Conservation (phyloP, 805 yeast species). For the Saccharomycopsis oosterbeekiorum region DNA sequence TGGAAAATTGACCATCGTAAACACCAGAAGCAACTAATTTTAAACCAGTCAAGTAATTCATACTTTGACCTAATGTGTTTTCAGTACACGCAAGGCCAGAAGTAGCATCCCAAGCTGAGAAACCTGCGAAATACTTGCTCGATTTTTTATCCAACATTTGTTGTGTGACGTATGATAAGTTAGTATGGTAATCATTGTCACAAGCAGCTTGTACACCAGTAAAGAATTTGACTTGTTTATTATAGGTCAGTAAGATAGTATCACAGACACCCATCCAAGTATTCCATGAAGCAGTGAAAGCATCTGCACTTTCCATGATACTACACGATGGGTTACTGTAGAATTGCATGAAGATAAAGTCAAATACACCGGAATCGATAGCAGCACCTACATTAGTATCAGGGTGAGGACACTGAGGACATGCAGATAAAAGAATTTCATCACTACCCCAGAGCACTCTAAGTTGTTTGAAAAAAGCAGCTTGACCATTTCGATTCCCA, state of each 20-base stretch:
- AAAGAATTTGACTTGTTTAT: constrained; percentile 5
- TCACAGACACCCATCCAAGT: constrained; percentile 5
- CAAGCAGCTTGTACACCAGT: constrained; percentile 9
- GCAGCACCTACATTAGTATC: constrained; percentile 37
- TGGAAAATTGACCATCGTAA: constrained; percentile 3
- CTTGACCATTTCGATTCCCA: constrained; percentile 35
- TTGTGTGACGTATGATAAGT: neutral
- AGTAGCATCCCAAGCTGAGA: constrained; percentile 15
- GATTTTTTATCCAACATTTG: constrained; percentile 3
- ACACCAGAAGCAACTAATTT: constrained; percentile 8
- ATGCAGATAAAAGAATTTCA: constrained; percentile 46
- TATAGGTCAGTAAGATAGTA: neutral
- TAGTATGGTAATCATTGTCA: constrained; percentile 2
- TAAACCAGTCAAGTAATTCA: constrained; percentile 9
- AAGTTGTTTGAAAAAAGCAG: constrained; percentile 33
- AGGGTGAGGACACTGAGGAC: constrained; percentile 61
- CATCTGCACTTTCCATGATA: neutral
- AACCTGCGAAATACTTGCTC: constrained; percentile 5
- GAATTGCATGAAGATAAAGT: constrained; percentile 54
- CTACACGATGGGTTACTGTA: constrained; percentile 42
- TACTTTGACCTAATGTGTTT: neutral
- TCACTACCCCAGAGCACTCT: constrained; percentile 31
- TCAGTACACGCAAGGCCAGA: constrained; percentile 5
- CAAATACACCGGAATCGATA: constrained; percentile 37
- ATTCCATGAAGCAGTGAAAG: constrained; percentile 4